Base-by-base conservation (phyloP, 257 asterid species). In the Paraleonurus japonicus region DNA sequence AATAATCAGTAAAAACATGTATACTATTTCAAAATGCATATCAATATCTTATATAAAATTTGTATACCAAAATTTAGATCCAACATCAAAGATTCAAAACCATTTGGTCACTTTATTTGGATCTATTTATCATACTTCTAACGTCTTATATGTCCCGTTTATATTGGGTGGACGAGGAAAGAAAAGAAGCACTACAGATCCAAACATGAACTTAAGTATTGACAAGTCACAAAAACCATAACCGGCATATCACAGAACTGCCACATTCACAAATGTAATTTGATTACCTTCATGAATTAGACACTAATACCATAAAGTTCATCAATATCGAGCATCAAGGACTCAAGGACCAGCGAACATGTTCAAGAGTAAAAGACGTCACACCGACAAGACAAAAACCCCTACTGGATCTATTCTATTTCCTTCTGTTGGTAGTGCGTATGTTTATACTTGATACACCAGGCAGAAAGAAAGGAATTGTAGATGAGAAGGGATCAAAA, bases 401-500 rank as follows among this genome's bases (percentile, higher is more conserved):
- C 27, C 37, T 15, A 41, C 22, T 27, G 68, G 65, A 15, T 41
- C 27, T 22, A 50, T 51, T 41, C 48, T 37, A 19, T 28, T 33
- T 9, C 7, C 11, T 13, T 51, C 16, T 5, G 19, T 43, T 50
- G 19, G 12, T 1, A 23, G 50, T 50, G 22, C 0, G 12, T 27
- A 6, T 19, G 7, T 24, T 22, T 67, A 17, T 43, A 19, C 17
- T 33, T 47, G 33, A 73, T 24, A 35, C 24, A 69, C 19, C 61
- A 61, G 60, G 67, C 51, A 71, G 4, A 26, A 20, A 60, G 26
- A 71, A 79, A 50, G 19, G 27, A 9, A 55, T 15, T 19, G 15
- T 16, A 30, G 43, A 39, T 13, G 26, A 65, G 53, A 27, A 39
- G 27, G 27, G 26, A 53, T 53, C 10, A 22, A 53, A 53, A n/a